Evolutionary conservation across 345 rosid species (phyloP).

Genomic region (Ceriops decandra): DNA sequence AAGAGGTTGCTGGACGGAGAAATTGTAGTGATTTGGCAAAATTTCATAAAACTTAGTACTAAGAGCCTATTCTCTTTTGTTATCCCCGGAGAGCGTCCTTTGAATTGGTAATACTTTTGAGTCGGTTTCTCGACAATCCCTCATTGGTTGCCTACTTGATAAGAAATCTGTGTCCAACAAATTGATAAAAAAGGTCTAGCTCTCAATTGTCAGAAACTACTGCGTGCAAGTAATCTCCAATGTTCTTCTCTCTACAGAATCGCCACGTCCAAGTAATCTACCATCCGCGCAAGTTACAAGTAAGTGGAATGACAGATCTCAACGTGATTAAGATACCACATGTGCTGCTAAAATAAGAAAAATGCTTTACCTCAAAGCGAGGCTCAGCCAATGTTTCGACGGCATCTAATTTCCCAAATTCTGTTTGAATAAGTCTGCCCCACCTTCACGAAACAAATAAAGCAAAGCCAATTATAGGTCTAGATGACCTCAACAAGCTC

Average conservation of each 20-base stretch:
- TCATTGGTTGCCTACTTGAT: too few relatives aligned
- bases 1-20: too few relatives aligned
- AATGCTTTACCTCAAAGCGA: conserved; percentile 58
- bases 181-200: too few relatives aligned
- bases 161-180: too few relatives aligned
- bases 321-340: background rate
- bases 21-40: too few relatives aligned
- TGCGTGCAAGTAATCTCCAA: too few relatives aligned
- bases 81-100: too few relatives aligned
- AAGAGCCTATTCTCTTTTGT: too few relatives aligned
- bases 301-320: conserved; percentile 9
- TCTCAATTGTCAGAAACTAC: background rate
- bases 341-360: background rate
- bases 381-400: conserved; percentile 66
- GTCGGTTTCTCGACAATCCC: too few relatives aligned
- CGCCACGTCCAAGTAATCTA: conserved; percentile 93
- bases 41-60: too few relatives aligned
- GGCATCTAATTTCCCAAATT: conserved; percentile 68
- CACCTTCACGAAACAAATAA: conserved; percentile 44
- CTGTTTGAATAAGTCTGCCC: conserved; percentile 74
- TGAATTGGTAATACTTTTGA: too few relatives aligned
- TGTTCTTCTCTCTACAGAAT: conserved; percentile 30
- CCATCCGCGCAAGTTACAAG: conserved; percentile 49
- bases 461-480: conserved; percentile 8
- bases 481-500: conserved; percentile 1